These are phyloP conservation scores for Pythium aristosporum DNA, from an alignment of 352 stramenopile species.

Conservation along the genomic window DNA sequence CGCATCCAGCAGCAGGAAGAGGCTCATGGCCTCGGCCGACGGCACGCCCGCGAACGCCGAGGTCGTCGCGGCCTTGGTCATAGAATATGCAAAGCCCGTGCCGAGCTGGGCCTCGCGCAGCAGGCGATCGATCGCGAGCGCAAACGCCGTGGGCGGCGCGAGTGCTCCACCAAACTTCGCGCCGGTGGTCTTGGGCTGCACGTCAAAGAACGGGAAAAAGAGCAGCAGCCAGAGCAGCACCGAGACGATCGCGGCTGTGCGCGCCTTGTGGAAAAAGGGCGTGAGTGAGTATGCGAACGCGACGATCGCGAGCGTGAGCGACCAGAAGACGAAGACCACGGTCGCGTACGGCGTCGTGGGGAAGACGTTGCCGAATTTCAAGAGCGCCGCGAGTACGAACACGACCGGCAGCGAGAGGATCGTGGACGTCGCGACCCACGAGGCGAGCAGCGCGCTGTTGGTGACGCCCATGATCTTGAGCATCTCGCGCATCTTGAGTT, in stretches of 20 bases:
- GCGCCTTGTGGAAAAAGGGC: constrained; percentile 71
- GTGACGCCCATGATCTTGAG: constrained; percentile 87
- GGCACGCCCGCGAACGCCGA: constrained; percentile 40
- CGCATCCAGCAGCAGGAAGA: constrained; percentile 75
- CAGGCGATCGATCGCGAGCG: constrained; percentile 58
- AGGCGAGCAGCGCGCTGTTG: constrained; percentile 56
- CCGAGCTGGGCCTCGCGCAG: constrained; percentile 57
- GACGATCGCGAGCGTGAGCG: constrained; percentile 55
- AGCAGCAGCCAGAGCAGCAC: constrained; percentile 73
- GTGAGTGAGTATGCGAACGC: constrained; percentile 65
- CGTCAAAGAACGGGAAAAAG: constrained; percentile 71
- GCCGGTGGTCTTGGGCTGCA: constrained; percentile 36
- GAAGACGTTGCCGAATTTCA: constrained; percentile 74
- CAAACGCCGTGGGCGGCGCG: constrained; percentile 63
- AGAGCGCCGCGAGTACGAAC: constrained; percentile 22
- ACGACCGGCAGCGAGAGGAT: constrained; percentile 43
- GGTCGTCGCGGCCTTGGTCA: constrained; percentile 35
- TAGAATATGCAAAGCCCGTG: constrained; percentile 58
- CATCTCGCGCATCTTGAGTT: constrained; percentile 69
- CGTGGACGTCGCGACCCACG: constrained; percentile 54
- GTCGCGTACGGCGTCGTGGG: constrained; percentile 51
- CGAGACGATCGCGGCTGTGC: constrained; percentile 57
- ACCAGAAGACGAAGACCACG: constrained; percentile 68
- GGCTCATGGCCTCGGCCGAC: constrained; percentile 48
- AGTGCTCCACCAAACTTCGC: constrained; percentile 57